phyloP scores from a whole-genome alignment of 495 filamentous ascomycete genomes.

The Neurospora sp. region DNA sequence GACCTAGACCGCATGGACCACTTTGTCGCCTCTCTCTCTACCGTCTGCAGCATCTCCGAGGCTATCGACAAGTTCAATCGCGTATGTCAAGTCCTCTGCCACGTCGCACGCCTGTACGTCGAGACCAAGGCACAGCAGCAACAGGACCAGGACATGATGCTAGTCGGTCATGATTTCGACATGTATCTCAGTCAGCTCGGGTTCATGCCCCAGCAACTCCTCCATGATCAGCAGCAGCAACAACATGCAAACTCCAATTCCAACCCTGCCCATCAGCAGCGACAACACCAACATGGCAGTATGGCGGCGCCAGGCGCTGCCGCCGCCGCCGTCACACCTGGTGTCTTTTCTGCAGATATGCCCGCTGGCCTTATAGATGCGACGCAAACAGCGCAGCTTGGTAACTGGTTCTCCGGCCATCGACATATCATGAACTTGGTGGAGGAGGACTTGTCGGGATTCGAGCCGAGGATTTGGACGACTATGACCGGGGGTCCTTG shows the following conservation, averaged over 20 bases:
- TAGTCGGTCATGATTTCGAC: conserved; percentile 52
- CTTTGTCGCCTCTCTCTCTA: conserved; percentile 48
- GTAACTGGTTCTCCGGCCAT: conserved; percentile 61
- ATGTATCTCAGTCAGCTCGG: conserved; percentile 54
- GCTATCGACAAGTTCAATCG: conserved; percentile 49
- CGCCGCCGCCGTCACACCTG: not conserved
- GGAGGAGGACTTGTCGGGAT: conserved; percentile 45
- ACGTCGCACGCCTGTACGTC: conserved; percentile 52
- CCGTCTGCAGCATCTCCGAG: conserved; percentile 41
- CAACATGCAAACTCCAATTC: not conserved
- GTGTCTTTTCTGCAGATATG: not conserved
- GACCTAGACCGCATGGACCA: conserved; percentile 45
- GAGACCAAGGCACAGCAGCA: conserved; percentile 45
- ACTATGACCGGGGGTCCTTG: not conserved
- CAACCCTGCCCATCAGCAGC: not conserved
- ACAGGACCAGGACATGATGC: conserved; percentile 33
- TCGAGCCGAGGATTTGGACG: conserved; percentile 32
- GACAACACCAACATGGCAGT: not conserved
- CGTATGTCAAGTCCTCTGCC: conserved; percentile 50
- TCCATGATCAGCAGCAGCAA: conserved; percentile 1
- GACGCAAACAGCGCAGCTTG: conserved; percentile 38
- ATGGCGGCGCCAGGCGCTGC: not conserved
- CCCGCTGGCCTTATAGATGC: conserved; percentile 5
- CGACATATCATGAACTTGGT: conserved; percentile 54
- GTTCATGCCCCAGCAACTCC: conserved; percentile 37